A percentile compares a stretch with the other conserved stretches of the same genome.
phyloP scores from a whole-genome alignment of 495 filamentous ascomycete genomes.

The Neurospora sp. region DNA sequence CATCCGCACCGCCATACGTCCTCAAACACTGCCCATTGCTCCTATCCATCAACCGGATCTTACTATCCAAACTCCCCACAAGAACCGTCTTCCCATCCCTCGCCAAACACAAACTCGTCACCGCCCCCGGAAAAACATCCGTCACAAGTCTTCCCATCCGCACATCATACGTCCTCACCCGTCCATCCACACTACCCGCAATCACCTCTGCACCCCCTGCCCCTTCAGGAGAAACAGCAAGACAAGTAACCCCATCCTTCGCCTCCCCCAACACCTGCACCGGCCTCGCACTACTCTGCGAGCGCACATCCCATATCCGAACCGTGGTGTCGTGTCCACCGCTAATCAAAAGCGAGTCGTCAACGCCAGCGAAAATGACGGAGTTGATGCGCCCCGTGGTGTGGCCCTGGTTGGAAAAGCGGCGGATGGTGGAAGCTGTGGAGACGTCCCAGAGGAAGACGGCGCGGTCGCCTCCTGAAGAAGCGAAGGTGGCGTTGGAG shows the following conservation, averaged over 20 bases:
- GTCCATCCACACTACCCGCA: conserved; percentile 77
- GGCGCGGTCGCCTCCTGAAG: conserved; percentile 74
- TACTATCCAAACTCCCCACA: conserved; percentile 65
- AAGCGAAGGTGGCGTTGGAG: conserved; percentile 74
- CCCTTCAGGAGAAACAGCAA: conserved; percentile 32
- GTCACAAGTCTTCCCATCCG: conserved; percentile 63
- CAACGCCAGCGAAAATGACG: conserved; percentile 65
- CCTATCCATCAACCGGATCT: conserved; percentile 73
- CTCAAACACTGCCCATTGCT: conserved; percentile 61
- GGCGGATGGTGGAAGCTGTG: conserved; percentile 58
- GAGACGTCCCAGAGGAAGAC: conserved; percentile 93
- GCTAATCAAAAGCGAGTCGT: conserved; percentile 57
- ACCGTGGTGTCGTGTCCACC: conserved; percentile 78
- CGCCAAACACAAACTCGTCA: conserved; percentile 62
- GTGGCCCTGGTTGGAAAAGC: conserved; percentile 62
- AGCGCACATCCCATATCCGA: conserved; percentile 72
- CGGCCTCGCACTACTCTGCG: conserved; percentile 48
- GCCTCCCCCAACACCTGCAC: conserved; percentile 74
- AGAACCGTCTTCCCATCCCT: conserved; percentile 63
- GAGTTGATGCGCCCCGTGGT: conserved; percentile 56
- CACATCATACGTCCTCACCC: conserved; percentile 78
- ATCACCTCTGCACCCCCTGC: conserved; percentile 48
- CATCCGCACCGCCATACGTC: conserved; percentile 41
- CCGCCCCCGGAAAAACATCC: conserved; percentile 58
- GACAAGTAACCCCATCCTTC: conserved; percentile 57